Percentiles rank a stretch among this genome's conserved stretches.
These are phyloP conservation scores for Fragaria ananassa DNA, from an alignment of 306 rosid genomes.

Conservation along the genomic window DNA sequence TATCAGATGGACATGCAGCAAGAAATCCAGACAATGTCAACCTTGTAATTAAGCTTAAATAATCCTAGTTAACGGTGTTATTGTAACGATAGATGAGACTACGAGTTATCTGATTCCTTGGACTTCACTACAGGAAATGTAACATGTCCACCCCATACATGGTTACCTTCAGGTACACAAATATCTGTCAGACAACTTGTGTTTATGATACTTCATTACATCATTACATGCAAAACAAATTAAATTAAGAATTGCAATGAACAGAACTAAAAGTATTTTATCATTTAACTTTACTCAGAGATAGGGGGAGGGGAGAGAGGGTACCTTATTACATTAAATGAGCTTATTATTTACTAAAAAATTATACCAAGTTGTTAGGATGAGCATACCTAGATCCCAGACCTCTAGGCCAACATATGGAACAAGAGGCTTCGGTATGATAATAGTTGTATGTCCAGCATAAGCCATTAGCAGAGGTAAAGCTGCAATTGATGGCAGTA, in stretches of 20 bases:
- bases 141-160: not conserved
- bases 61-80: not conserved
- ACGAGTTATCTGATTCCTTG: not conserved
- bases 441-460: slow-evolving; percentile 96
- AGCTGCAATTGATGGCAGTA: slow-evolving; percentile 89
- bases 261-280: not conserved
- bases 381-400: slow-evolving; percentile 77
- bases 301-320: not conserved
- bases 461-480: slow-evolving; percentile 97
- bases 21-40: not conserved
- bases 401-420: slow-evolving; percentile 66
- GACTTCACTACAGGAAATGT: not conserved
- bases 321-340: not conserved
- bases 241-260: too few relatives aligned
- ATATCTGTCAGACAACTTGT: not conserved
- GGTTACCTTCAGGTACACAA: not conserved
- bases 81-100: not conserved
- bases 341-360: not conserved
- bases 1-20: not conserved
- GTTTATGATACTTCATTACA: not conserved
- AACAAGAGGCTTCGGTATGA: slow-evolving; percentile 88
- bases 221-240: not conserved
- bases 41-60: not conserved
- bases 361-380: not conserved
- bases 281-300: not conserved